Evolutionary conservation across 2,329 filamentous ascomycete species (phyloP).

Genomic region (Cordyceps fumosorosea): DNA sequence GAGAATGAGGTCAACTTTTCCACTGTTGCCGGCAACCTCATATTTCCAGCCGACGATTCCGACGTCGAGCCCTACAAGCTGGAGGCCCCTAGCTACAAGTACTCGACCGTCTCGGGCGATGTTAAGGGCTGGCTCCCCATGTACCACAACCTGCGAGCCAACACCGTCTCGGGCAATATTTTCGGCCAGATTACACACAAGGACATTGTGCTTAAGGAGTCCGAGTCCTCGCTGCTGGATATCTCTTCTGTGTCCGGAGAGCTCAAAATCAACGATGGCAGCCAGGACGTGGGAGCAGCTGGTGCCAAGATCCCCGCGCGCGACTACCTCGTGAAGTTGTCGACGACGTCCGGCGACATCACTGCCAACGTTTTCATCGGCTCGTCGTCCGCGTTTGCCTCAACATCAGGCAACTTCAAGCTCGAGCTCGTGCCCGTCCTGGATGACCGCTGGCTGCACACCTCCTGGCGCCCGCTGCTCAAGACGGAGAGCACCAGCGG

Average conservation of each 20-base stretch:
- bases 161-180: conserved; percentile 38
- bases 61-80: conserved; percentile 32
- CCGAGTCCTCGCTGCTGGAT: conserved; percentile 34
- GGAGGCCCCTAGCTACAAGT: conserved; percentile 34
- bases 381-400: conserved; percentile 27
- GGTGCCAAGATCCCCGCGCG: conserved; percentile 33
- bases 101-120: conserved; percentile 36
- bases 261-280: conserved; percentile 33
- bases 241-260: conserved; percentile 38
- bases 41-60: conserved; percentile 22
- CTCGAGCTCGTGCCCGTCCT: conserved; percentile 39
- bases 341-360: conserved; percentile 40
- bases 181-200: conserved; percentile 35
- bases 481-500: conserved; percentile 41
- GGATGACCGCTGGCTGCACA: conserved; percentile 19
- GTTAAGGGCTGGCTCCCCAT: conserved; percentile 46
- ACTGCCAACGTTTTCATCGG: conserved; percentile 34
- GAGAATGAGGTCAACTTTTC: conserved; percentile 24
- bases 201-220: conserved; percentile 26
- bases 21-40: conserved; percentile 34
- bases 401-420: conserved; percentile 34
- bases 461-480: conserved; percentile 24
- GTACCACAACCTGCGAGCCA: conserved; percentile 41
- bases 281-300: conserved; percentile 23
- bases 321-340: conserved; percentile 39